A percentile compares a stretch with the other conserved stretches of the same genome.
Evolutionary conservation across 2,329 filamentous ascomycete genomes (phyloP).

Genomic region (Pseudocercospora ulei): DNA sequence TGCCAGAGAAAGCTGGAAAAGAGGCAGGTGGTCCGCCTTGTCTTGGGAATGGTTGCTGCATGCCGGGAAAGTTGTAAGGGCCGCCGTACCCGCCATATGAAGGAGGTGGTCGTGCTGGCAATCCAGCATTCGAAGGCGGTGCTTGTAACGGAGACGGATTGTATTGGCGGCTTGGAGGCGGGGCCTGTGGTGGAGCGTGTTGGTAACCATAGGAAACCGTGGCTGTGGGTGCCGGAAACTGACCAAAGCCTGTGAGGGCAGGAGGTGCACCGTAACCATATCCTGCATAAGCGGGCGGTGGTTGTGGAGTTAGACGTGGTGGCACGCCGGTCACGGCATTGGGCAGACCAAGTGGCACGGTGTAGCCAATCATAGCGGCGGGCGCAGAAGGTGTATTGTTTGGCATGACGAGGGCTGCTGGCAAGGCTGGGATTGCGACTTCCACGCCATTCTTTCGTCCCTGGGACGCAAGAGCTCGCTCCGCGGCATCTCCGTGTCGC

Average conservation of each 20-base stretch:
- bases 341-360: conserved; percentile 30
- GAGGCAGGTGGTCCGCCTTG: conserved; percentile 33
- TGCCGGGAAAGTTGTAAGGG: conserved; percentile 45
- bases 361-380: conserved; percentile 35
- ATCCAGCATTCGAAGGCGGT: conserved; percentile 49
- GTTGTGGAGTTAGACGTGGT: conserved; percentile 20
- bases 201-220: conserved; percentile 15
- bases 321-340: conserved; percentile 31
- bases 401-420: conserved; percentile 57
- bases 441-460: conserved; percentile 91
- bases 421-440: conserved; percentile 65
- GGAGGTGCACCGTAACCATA: conserved; percentile 19
- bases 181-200: conserved; percentile 12
- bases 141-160: conserved; percentile 47
- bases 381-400: conserved; percentile 37
- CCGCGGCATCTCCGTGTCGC: conserved; percentile 85
- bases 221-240: conserved; percentile 17
- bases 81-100: conserved; percentile 60
- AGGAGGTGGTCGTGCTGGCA: conserved; percentile 61
- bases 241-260: conserved; percentile 16
- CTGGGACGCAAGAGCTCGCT: conserved; percentile 80
- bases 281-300: conserved; percentile 20
- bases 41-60: conserved; percentile 33
- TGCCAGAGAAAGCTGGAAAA: conserved; percentile 33
- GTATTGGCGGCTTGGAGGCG: conserved; percentile 24